Conservation (phyloP, 2,329 filamentous ascomycete genomes). For the Ophiostoma sp. region DNA sequence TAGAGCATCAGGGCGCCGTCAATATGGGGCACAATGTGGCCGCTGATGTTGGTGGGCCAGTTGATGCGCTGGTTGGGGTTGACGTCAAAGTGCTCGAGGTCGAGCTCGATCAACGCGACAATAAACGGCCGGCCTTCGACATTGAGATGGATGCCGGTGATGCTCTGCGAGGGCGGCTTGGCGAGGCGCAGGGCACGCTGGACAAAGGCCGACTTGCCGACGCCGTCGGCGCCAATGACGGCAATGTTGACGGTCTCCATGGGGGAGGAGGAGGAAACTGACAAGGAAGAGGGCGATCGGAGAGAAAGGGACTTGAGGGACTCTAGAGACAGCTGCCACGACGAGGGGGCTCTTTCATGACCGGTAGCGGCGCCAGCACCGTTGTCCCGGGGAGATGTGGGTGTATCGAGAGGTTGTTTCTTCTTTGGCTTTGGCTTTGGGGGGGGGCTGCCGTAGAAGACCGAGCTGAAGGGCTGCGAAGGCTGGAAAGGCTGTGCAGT, state of each 20-base stretch:
- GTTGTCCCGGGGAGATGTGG: neutral
- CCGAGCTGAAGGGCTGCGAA: neutral
- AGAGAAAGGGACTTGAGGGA: neutral
- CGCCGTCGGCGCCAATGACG: conserved; percentile 60
- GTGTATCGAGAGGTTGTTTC: neutral
- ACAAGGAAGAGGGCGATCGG: neutral
- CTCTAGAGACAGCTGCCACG: conserved; percentile 2
- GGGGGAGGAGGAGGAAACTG: neutral
- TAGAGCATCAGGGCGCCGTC: conserved; percentile 84
- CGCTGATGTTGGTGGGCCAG: conserved; percentile 64
- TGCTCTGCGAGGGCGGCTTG: conserved; percentile 48
- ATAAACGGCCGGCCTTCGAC: conserved; percentile 54
- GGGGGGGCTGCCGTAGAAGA: neutral
- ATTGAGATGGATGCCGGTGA: conserved; percentile 52
- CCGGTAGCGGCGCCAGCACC: conserved; percentile 11
- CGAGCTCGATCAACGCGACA: conserved; percentile 60
- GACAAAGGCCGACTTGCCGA: conserved; percentile 64
- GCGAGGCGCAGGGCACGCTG: conserved; percentile 56
- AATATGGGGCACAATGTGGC: conserved; percentile 65
- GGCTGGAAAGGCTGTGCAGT: neutral
- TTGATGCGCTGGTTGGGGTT: conserved; percentile 54
- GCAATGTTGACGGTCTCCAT: conserved; percentile 62
- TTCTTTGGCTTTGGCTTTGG: neutral
- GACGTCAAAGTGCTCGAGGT: conserved; percentile 60
- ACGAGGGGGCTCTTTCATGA: neutral